Base-by-base conservation (phyloP, 345 rosid genomes). In the Ailanthus altissimus region DNA sequence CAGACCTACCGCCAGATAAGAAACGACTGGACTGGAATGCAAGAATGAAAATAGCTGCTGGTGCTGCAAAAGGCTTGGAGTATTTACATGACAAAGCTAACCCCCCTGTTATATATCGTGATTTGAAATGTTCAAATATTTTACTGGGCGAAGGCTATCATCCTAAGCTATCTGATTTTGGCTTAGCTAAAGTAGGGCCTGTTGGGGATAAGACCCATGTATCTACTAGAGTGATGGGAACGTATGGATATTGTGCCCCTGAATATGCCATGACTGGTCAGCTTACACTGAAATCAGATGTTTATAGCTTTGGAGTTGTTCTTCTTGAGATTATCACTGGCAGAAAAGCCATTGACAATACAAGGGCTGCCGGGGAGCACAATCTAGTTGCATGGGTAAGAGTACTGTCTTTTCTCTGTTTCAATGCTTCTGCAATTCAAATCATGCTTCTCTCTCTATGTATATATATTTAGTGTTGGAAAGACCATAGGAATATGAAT, bases 181-280 rank as follows among this genome's bases (percentile, higher is more conserved):
- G 94, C 56, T 86, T 91, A 77, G 94, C 94, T 20, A 91, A 91
- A 83, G 53, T 91, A 80, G 94, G 94, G 58, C 94, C 94, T 42
- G 92, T 89, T 73, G 94, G 94, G 46, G 94, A 90, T 72, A 85
- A 90, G 62, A 89, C 94, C 12, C 92, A 90, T 77, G 91, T 90
- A 53, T 88, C 94, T 16, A 90, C 94, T 1, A 85, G 93, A 81
- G 93, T 90, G 75, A 90, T 90, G 93, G 93, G 93, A 75, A 90
- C 93, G 0, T 88, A 86, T 63, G 93, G 93, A 65, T 90, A 90
- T 62, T 90, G 93, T 73, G 93, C 93, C 15, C 93, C 93, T n/a
- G 93, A 90, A 75, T 90, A 90, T 83, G 94, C 94, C 74, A 88
- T 90, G 94, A 90, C 94, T 0, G 94, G 94, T 32, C 94, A 90